A percentile compares a stretch with the other conserved stretches of the same genome.
phyloP scores from a whole-genome alignment of 352 stramenopile genomes.

The Globisporangium okanoganense region DNA sequence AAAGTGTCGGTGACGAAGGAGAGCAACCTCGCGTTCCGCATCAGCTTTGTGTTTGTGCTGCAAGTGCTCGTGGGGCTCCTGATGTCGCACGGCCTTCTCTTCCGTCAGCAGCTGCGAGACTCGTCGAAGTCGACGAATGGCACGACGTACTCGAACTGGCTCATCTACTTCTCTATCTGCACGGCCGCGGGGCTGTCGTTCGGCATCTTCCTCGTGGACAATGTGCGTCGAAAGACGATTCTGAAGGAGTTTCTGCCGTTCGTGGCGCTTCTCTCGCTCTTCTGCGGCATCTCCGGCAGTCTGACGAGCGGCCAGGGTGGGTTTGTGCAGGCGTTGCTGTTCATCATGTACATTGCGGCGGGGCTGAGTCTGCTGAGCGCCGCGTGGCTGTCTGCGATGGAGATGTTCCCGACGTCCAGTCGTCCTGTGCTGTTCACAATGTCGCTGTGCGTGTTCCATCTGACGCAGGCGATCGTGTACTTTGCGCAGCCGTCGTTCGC shows the following conservation, averaged over 20 bases:
- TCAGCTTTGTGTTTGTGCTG: constrained; percentile 52
- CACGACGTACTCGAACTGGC: constrained; percentile 41
- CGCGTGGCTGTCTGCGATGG: constrained; percentile 67
- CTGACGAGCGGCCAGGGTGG: constrained; percentile 28
- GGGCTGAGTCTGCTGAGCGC: constrained; percentile 71
- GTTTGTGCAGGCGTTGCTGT: constrained; percentile 48
- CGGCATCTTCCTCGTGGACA: constrained; percentile 78
- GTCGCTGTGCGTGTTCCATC: constrained; percentile 67
- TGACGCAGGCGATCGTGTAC: constrained; percentile 50
- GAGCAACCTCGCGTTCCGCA: constrained; percentile 63
- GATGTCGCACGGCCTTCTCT: constrained; percentile 65
- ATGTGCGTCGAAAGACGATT: constrained; percentile 86
- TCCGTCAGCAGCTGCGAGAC: constrained; percentile 38
- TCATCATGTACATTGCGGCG: constrained; percentile 58
- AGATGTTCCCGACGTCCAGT: constrained; percentile 75
- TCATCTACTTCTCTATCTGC: constrained; percentile 52
- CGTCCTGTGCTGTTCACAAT: constrained; percentile 63
- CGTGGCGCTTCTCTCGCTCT: constrained; percentile 54
- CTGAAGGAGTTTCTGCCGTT: constrained; percentile 85
- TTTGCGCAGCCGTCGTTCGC: constrained; percentile 59
- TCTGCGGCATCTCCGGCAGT: constrained; percentile 46
- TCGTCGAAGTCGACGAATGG: constrained; percentile 15
- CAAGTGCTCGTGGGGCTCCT: constrained; percentile 61
- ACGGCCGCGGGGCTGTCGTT: constrained; percentile 51
- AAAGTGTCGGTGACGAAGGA: constrained; percentile 30